phyloP scores from a whole-genome alignment of 305 asterid genomes.

The Stenogyne calaminthoides region DNA sequence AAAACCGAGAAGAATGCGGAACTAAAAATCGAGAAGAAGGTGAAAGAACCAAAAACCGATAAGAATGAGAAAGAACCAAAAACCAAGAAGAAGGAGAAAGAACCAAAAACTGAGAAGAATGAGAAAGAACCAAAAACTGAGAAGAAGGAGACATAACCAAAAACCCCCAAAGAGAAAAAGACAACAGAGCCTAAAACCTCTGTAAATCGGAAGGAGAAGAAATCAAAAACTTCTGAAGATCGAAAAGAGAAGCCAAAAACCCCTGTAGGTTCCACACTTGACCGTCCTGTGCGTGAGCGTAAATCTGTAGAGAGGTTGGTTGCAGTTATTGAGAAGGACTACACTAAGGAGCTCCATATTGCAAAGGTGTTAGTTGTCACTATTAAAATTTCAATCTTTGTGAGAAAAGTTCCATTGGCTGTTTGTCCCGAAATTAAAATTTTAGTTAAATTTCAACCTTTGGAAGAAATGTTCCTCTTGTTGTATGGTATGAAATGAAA shows the following conservation, averaged over 20 bases:
- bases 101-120: slow-evolving; percentile 18
- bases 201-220: slow-evolving; percentile 33
- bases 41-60: slow-evolving; percentile 31
- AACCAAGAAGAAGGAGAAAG: slow-evolving; percentile 12
- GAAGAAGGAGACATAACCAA: slow-evolving; percentile 32
- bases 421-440: slow-evolving; percentile 4
- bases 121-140: not conserved
- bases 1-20: not conserved
- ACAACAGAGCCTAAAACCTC: slow-evolving; percentile 23
- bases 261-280: slow-evolving; percentile 46
- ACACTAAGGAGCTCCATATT: slow-evolving; percentile 56
- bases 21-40: slow-evolving; percentile 21
- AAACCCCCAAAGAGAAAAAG: slow-evolving; percentile 27
- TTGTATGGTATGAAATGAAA: slow-evolving; percentile 6
- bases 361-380: slow-evolving; percentile 69
- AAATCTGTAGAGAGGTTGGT: slow-evolving; percentile 89
- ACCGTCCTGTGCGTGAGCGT: slow-evolving; percentile 85
- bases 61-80: slow-evolving; percentile 35
- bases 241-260: slow-evolving; percentile 60
- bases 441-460: slow-evolving; percentile 39
- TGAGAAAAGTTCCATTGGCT: slow-evolving; percentile 14
- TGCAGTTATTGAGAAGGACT: slow-evolving; percentile 65
- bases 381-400: slow-evolving; percentile 17
- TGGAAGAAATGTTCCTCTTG: slow-evolving; percentile 6
- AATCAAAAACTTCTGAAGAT: slow-evolving; percentile 24